Percentiles rank a stretch among this genome's conserved stretches.
Conservation (phyloP, 2,329 filamentous ascomycete species). For the Fusarium sp. region DNA sequence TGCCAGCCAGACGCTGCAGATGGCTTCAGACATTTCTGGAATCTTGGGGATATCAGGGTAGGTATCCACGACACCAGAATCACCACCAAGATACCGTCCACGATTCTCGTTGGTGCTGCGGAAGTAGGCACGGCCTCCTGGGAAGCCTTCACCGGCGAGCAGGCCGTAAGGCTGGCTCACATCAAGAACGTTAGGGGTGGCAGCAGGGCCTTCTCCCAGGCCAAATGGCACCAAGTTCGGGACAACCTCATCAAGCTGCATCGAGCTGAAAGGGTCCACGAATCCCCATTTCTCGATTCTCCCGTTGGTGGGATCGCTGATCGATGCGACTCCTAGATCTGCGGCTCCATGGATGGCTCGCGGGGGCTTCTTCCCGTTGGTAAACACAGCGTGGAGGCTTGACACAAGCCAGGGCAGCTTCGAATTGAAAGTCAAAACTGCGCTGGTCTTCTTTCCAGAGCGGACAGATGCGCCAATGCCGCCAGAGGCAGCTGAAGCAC, state of each 20-base stretch:
- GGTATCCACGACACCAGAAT: conserved; percentile 70
- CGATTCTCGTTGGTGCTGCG: conserved; percentile 79
- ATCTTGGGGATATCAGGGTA: conserved; percentile 82
- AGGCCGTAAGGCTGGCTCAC: conserved; percentile 88
- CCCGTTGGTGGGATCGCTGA: conserved; percentile 81
- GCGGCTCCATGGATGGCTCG: conserved; percentile 86
- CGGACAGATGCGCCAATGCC: conserved; percentile 65
- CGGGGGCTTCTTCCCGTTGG: conserved; percentile 78
- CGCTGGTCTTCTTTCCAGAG: conserved; percentile 74
- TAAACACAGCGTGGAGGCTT: conserved; percentile 82
- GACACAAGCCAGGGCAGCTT: conserved; percentile 84
- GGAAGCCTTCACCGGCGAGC: conserved; percentile 86
- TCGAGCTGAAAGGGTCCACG: conserved; percentile 78
- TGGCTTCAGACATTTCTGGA: conserved; percentile 74
- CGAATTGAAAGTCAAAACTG: conserved; percentile 87
- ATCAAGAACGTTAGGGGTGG: conserved; percentile 88
- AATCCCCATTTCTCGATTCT: conserved; percentile 87
- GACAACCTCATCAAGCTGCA: conserved; percentile 82
- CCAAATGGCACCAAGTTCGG: conserved; percentile 82
- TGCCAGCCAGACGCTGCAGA: conserved; percentile 89
- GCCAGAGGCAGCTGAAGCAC: conserved; percentile 62
- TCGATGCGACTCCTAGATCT: conserved; percentile 81
- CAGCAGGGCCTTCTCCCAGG: conserved; percentile 81
- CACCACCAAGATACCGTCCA: conserved; percentile 78
- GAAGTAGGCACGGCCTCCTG: conserved; percentile 84